Conservation (phyloP, 345 rosid species). For the Melaleuca alternifolia region DNA sequence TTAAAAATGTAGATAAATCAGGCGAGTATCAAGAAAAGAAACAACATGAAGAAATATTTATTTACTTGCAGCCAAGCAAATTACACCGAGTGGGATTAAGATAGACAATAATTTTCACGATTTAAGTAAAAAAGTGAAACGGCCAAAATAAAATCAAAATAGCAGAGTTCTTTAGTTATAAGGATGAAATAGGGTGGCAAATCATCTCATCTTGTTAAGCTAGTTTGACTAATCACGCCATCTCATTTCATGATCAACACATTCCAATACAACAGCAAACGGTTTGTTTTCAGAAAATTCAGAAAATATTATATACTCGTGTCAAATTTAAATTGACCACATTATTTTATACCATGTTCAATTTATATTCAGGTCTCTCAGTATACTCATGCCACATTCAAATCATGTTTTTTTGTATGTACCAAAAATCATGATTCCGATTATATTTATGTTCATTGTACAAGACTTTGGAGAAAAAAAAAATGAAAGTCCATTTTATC, state of each 20-base stretch:
- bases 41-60: too few relatives aligned
- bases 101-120: neutral
- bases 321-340: fast-evolving
- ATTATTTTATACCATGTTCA: neutral
- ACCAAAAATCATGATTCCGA: neutral
- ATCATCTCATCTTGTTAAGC: neutral
- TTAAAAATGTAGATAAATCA: neutral
- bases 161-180: neutral
- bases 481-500: too few relatives aligned
- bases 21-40: too few relatives aligned
- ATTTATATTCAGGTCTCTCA: neutral
- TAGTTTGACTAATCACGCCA: neutral
- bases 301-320: neutral
- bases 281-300: neutral
- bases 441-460: neutral
- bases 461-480: neutral
- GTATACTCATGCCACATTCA: neutral
- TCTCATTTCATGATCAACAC: neutral
- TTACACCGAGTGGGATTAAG: too few relatives aligned
- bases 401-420: neutral
- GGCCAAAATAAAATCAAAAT: neutral
- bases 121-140: neutral
- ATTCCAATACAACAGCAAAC: neutral
- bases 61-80: too few relatives aligned
- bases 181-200: neutral